phyloP scores from a whole-genome alignment of 2,329 filamentous ascomycete species.

The Ciborinia camelliae region DNA sequence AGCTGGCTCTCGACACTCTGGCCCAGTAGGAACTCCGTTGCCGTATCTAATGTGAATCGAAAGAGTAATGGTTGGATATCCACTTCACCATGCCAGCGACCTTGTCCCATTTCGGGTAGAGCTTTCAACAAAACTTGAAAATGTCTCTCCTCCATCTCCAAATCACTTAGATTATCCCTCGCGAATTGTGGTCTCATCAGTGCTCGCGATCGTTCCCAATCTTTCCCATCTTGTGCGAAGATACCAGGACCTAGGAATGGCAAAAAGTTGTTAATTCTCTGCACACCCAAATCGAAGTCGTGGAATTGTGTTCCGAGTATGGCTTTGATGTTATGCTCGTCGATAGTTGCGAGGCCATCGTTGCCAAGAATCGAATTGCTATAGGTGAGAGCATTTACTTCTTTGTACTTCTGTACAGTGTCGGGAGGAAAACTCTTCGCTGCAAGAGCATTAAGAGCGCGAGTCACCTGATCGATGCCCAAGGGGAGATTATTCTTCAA shows the following conservation, averaged over 20 bases:
- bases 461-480: constrained; percentile 32
- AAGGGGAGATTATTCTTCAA: constrained; percentile 29
- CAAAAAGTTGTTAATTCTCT: constrained; percentile 51
- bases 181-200: constrained; percentile 55
- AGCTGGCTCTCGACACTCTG: constrained; percentile 47
- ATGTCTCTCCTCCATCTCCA: constrained; percentile 68
- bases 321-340: constrained; percentile 51
- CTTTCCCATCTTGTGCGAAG: constrained; percentile 35
- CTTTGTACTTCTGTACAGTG: constrained; percentile 36
- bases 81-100: constrained; percentile 43
- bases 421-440: constrained; percentile 30
- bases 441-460: constrained; percentile 29
- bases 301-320: constrained; percentile 51
- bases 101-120: constrained; percentile 54
- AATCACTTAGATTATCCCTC: constrained; percentile 58
- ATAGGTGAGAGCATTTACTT: constrained; percentile 36
- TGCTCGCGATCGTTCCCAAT: constrained; percentile 38
- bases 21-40: constrained; percentile 52
- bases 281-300: constrained; percentile 52
- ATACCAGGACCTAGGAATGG: constrained; percentile 36
- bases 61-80: constrained; percentile 64
- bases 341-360: constrained; percentile 28
- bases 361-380: constrained; percentile 27
- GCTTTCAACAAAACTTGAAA: constrained; percentile 56
- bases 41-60: constrained; percentile 54